phyloP scores from a whole-genome alignment of 2,329 filamentous ascomycete species.

The Paramyrothecium roridum region DNA sequence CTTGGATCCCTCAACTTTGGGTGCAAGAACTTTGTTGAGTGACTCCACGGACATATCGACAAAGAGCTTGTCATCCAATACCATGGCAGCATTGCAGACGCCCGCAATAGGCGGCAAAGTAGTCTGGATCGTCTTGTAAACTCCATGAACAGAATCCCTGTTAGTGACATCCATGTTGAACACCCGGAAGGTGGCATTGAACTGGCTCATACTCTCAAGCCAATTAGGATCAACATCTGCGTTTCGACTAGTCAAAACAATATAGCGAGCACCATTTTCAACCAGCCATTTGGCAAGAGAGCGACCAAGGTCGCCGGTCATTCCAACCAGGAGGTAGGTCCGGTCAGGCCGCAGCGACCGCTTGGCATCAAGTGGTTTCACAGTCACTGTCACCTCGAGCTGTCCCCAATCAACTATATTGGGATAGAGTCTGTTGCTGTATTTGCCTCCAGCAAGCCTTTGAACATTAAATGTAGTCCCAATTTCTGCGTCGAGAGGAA shows the following conservation, averaged over 20 bases:
- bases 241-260: slow-evolving; percentile 36
- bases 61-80: slow-evolving; percentile 33
- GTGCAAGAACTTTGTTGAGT: slow-evolving; percentile 18
- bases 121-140: slow-evolving; percentile 10
- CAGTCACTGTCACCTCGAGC: not conserved
- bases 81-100: slow-evolving; percentile 40
- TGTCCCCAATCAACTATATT: slow-evolving; percentile 1
- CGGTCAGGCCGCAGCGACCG: slow-evolving; percentile 16
- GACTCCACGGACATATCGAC: slow-evolving; percentile 19
- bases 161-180: slow-evolving; percentile 8
- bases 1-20: slow-evolving; percentile 29
- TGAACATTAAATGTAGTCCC: too few species aligned
- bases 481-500: too few species aligned
- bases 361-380: not conserved
- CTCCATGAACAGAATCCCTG: slow-evolving; percentile 1
- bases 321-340: slow-evolving; percentile 29
- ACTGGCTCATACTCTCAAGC: slow-evolving; percentile 11
- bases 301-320: slow-evolving; percentile 29
- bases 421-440: too few species aligned
- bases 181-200: slow-evolving; percentile 4
- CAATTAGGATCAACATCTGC: slow-evolving; percentile 26
- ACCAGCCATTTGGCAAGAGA: slow-evolving; percentile 38
- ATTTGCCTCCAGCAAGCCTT: too few species aligned
- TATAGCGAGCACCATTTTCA: slow-evolving; percentile 27
- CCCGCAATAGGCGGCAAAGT: slow-evolving; percentile 33